Evolutionary conservation across 768 basidiomycete species (phyloP).

Genomic region (Nidularia sp.): DNA sequence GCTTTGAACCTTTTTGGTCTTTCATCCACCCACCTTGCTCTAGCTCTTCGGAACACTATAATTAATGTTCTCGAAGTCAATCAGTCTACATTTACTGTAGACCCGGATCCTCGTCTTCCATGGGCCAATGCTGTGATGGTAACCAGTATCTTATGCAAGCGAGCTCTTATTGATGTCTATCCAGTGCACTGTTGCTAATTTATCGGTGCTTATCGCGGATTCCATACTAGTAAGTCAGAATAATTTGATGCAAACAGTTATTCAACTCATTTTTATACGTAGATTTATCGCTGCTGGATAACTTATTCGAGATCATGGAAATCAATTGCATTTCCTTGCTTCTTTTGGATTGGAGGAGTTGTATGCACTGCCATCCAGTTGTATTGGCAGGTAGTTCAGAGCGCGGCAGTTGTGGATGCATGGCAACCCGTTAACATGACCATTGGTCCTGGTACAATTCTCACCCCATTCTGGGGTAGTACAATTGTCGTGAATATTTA

Average conservation of each 20-base stretch:
- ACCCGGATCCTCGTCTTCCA: not conserved
- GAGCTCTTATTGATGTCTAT: not conserved
- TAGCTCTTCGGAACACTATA: not conserved
- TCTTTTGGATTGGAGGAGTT: constrained; percentile 5
- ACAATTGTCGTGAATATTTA: constrained; percentile 6
- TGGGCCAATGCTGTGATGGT: not conserved
- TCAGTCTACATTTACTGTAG: not conserved
- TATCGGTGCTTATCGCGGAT: not conserved
- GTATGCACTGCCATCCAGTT: constrained; percentile 1
- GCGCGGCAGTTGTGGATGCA: not conserved
- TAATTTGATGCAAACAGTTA: not conserved
- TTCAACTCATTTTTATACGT: not conserved
- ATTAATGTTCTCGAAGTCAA: not conserved
- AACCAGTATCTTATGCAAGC: not conserved
- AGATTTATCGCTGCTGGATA: constrained; percentile 7
- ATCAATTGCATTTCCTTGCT: constrained; percentile 1
- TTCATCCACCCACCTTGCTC: not conserved
- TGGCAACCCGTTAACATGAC: constrained; percentile 3
- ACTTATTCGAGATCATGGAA: not conserved
- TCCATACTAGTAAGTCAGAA: not conserved
- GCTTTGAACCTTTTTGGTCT: not conserved
- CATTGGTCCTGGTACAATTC: constrained; percentile 4
- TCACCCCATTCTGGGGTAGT: constrained; percentile 5
- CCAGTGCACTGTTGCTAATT: not conserved
- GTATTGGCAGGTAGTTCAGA: constrained; percentile 2